These are phyloP conservation scores for Epichloe gansuensis DNA, from an alignment of 2,329 filamentous ascomycete species.

Conservation along the genomic window DNA sequence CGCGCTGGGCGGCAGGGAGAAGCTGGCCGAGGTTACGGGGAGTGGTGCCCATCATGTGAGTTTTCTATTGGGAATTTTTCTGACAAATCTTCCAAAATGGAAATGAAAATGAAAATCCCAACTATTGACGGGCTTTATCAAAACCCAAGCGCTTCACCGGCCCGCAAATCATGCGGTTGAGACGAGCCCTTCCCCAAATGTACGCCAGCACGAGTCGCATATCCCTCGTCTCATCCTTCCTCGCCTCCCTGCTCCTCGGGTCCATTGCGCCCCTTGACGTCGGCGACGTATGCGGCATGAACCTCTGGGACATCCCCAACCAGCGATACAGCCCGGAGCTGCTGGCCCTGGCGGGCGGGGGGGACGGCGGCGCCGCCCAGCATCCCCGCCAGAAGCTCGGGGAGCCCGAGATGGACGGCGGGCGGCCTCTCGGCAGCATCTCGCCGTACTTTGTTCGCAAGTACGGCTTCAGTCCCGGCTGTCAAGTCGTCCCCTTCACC, in stretches of 20 bases:
- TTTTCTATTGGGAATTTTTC: slow-evolving; percentile 3
- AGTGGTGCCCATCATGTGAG: slow-evolving; percentile 89
- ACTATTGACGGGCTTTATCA: too few relatives aligned
- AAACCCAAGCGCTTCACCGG: slow-evolving; percentile 71
- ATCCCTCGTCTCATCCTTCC: slow-evolving; percentile 87
- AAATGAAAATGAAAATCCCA: too few relatives aligned
- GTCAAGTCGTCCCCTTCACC: slow-evolving; percentile 74
- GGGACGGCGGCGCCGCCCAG: slow-evolving; percentile 42
- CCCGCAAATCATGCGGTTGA: slow-evolving; percentile 87
- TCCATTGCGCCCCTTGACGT: slow-evolving; percentile 81
- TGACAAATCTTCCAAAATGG: too few relatives aligned
- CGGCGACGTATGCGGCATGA: slow-evolving; percentile 91
- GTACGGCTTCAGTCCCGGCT: slow-evolving; percentile 65
- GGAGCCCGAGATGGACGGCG: slow-evolving; percentile 66
- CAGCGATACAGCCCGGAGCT: slow-evolving; percentile 63
- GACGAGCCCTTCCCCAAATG: slow-evolving; percentile 63
- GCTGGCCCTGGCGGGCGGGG: slow-evolving; percentile 64
- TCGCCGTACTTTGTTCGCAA: slow-evolving; percentile 65
- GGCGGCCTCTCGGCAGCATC: slow-evolving; percentile 61
- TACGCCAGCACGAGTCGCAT: slow-evolving; percentile 75
- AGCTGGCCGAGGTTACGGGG: slow-evolving; percentile 68
- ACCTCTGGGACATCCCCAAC: slow-evolving; percentile 78
- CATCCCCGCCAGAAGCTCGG: slow-evolving; percentile 70
- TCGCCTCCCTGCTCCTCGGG: slow-evolving; percentile 82
- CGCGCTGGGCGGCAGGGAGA: slow-evolving; percentile 50